Base-by-base conservation (phyloP, 2,329 filamentous ascomycete genomes). In the Phaeosphaeria sp. region DNA sequence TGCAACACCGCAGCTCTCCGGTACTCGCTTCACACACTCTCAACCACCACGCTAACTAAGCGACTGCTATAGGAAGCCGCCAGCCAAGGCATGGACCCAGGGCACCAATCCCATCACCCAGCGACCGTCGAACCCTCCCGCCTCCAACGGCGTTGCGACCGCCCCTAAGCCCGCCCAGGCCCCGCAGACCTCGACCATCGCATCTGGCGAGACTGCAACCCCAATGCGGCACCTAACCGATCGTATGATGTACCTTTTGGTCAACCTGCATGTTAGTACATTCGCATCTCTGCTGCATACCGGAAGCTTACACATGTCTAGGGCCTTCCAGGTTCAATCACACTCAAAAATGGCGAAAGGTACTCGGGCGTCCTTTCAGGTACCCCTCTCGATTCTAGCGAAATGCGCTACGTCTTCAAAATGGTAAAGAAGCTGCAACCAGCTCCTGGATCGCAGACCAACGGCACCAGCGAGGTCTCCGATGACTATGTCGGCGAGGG, bases 101-200 rank as follows among this genome's bases (percentile, higher is more conserved):
- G 85, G 84, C 67, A 82, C 83, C 53, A 89, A 89, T 72, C 84
- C 86, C 45, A 83, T 87, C 72, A 86, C 84, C 20, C 84, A 87
- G 66, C 83, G 84, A 65, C 73, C 82, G 46, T 79, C 82, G 24
- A 78, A 77, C 58, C 73, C 79, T 51, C 72, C 76, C 57, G 79
- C 82, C 57, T 79, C 82, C 62, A 89, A 89, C 79, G 86, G 86
- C 65, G 80, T 78, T 60, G 77, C 79, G 64, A 76, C 63, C 53
- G 52, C 70, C 39, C 58, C 78, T 51, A 84, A 81, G 63, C 71
- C 78, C 33, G 68, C 78, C 17, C 80, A 79, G 59, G 71, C 72
- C 53, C 67, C 78, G n/a, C 80, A 79, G 59, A 72, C 72, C 53
- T 67, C 71, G 61, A 42, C 68, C 22, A 36, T 64, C 27, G 59